These are phyloP conservation scores for Fusarium camptoceras DNA, from an alignment of 2,329 filamentous ascomycete species.

Conservation along the genomic window DNA sequence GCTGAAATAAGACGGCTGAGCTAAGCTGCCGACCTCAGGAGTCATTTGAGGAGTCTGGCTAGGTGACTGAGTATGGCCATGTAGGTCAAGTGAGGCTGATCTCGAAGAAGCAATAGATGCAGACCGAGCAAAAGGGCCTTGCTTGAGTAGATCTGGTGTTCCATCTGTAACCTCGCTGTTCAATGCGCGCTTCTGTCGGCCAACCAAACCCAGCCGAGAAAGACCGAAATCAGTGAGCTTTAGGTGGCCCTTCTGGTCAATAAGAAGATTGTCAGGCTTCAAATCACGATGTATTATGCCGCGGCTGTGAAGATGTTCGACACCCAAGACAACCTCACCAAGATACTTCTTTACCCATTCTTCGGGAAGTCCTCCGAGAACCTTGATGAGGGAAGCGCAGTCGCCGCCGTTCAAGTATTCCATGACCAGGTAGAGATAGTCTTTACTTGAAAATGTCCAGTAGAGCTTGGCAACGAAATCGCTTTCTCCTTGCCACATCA, in stretches of 20 bases:
- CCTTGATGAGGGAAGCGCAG: slow-evolving; percentile 95
- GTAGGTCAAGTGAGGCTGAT: slow-evolving; percentile 92
- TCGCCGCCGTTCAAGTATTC: slow-evolving; percentile 98
- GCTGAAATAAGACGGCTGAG: slow-evolving; percentile 94
- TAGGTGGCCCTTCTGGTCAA: slow-evolving; percentile 95
- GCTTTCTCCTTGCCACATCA: slow-evolving; percentile 99
- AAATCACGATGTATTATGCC: slow-evolving; percentile 97
- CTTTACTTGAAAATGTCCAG: slow-evolving; percentile 99
- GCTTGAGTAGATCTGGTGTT: slow-evolving; percentile 92
- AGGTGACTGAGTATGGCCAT: slow-evolving; percentile 78
- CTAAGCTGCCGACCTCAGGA: slow-evolving; percentile 72
- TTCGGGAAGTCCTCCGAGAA: slow-evolving; percentile 90
- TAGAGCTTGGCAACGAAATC: slow-evolving; percentile 99
- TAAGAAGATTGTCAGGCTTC: slow-evolving; percentile 96
- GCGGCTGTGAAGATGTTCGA: slow-evolving; percentile 93
- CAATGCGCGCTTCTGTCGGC: slow-evolving; percentile 92
- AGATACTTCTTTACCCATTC: slow-evolving; percentile 99
- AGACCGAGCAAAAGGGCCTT: slow-evolving; percentile 88
- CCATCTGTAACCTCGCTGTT: slow-evolving; percentile 81
- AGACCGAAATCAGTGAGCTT: slow-evolving; percentile 98
- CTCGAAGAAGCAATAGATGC: slow-evolving; percentile 89
- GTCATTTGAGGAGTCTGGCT: slow-evolving; percentile 87
- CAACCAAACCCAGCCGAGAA: slow-evolving; percentile 96
- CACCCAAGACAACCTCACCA: slow-evolving; percentile 94
- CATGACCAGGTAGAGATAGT: slow-evolving; percentile 98